Evolutionary conservation across 768 basidiomycete genomes (phyloP).

Genomic region (Leccinum pellstonianum): DNA sequence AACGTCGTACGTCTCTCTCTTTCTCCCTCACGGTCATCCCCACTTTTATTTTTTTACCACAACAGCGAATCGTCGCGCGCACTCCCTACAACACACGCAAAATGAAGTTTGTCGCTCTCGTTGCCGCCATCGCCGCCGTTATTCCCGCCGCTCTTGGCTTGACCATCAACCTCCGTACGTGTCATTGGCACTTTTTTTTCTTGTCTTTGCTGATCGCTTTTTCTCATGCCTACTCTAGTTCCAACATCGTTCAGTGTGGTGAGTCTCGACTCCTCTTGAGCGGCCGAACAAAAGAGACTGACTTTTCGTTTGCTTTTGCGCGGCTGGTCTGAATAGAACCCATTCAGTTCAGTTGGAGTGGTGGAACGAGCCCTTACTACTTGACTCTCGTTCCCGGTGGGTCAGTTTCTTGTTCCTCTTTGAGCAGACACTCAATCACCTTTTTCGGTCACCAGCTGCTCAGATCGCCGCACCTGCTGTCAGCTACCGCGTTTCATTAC

Average conservation of each 20-base stretch:
- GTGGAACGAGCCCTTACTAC: slow-evolving; percentile 56
- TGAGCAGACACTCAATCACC: not conserved
- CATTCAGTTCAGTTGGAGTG: slow-evolving; percentile 50
- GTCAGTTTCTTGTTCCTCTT: slow-evolving; percentile 1
- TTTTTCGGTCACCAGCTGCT: slow-evolving; percentile 40
- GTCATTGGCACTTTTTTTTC: not conserved
- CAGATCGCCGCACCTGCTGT: slow-evolving; percentile 54
- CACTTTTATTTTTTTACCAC: not conserved
- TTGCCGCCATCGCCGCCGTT: slow-evolving; percentile 30
- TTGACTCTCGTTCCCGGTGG: slow-evolving; percentile 61
- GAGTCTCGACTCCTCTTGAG: slow-evolving; percentile 17
- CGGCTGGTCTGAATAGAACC: slow-evolving; percentile 48
- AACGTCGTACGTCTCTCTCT: slow-evolving; percentile 57
- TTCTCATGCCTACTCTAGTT: slow-evolving; percentile 26
- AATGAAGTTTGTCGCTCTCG: slow-evolving; percentile 39
- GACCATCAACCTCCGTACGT: slow-evolving; percentile 70
- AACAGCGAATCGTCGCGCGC: slow-evolving; percentile 15
- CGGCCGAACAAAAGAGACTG: not conserved
- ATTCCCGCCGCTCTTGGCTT: slow-evolving; percentile 41
- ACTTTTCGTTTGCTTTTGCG: not conserved
- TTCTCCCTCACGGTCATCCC: not conserved
- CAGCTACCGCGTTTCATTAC: slow-evolving; percentile 14
- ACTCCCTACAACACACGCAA: slow-evolving; percentile 17
- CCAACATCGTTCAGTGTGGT: slow-evolving; percentile 51
- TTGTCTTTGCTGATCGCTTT: not conserved